These are phyloP conservation scores for Candida nonsorbophila DNA, from an alignment of 805 yeast genomes.

Conservation along the genomic window DNA sequence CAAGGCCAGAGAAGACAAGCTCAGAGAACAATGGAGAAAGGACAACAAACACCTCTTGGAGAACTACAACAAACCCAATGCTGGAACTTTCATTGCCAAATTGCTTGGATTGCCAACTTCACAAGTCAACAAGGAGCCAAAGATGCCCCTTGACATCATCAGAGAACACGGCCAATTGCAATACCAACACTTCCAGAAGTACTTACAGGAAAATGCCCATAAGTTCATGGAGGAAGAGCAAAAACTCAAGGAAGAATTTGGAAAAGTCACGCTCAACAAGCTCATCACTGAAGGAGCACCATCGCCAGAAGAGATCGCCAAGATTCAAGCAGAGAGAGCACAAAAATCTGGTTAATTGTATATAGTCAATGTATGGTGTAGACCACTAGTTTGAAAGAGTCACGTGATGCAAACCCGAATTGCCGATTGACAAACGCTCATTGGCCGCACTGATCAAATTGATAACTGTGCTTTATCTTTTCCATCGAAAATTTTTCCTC, in stretches of 20 bases:
- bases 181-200: slow-evolving; percentile 71
- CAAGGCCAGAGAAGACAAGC: slow-evolving; percentile 64
- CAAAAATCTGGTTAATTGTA: neutral
- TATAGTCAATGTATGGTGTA: neutral
- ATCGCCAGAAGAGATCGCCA: slow-evolving; percentile 59
- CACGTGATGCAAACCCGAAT: slow-evolving; percentile 2
- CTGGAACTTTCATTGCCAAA: slow-evolving; percentile 50
- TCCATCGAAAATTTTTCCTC: slow-evolving; percentile 1
- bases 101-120: slow-evolving; percentile 59
- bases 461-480: slow-evolving; percentile 14
- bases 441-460: slow-evolving; percentile 23
- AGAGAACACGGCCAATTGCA: slow-evolving; percentile 92
- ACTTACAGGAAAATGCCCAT: slow-evolving; percentile 51
- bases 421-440: slow-evolving; percentile 4
- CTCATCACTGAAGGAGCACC: slow-evolving; percentile 80
- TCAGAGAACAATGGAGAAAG: slow-evolving; percentile 66
- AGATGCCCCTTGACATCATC: slow-evolving; percentile 81
- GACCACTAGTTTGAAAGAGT: slow-evolving; percentile 2
- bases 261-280: slow-evolving; percentile 78
- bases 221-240: slow-evolving; percentile 83
- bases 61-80: slow-evolving; percentile 29
- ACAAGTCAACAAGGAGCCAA: slow-evolving; percentile 44
- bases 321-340: slow-evolving; percentile 33
- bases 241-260: slow-evolving; percentile 75
- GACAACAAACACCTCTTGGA: slow-evolving; percentile 40